Base-by-base conservation (phyloP, 164 flowering plant species). In the Berberis thunbergii region DNA sequence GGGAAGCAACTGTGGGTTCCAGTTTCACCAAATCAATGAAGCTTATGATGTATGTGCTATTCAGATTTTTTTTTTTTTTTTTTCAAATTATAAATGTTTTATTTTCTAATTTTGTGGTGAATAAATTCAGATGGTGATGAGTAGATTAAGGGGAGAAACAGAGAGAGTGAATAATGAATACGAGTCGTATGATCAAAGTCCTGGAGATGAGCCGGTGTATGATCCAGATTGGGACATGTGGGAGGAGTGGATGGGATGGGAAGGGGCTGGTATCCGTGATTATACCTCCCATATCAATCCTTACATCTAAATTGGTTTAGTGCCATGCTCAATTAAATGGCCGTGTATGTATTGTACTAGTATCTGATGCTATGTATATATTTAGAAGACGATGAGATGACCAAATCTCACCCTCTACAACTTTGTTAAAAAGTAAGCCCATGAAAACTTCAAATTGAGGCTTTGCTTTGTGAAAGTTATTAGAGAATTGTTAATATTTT, bases 211-310 rank as follows among this genome's bases (percentile, higher is more conserved):
- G 52, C 55, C 74, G 44, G 78, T 81, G 88, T 12, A 73, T 67
- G 93, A 88, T 66, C 78, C 84, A 45, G 90, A 89, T 60, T 84
- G 77, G 75, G 94, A 91, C 38, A 1, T 80, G 73, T 88, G 92
- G 92, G 98, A 92, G 56, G 95, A 87, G 59, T 92, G 96, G 95
- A 89, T 86, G 93, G 98, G 98, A 50, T 89, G 96, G 95, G 98
- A 92, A 79, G 96, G 98, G n/a, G 98, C 89, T 4, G 86, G 95
- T 4, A 84, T 87, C 44, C 75, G 87, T 0, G 91, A 87, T 57
- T 89, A 89, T 64, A 53, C 92, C 0, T 88, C 96, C 4, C 96
- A 91, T 56, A 74, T 88, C 53, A 88, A 87, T 57, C 97, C 97
- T 8, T 88, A 83, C 72, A 83, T 88, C n/a, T 81, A 60, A 52